phyloP scores from a whole-genome alignment of 129 eudicot species.

The Tagetes patula region DNA sequence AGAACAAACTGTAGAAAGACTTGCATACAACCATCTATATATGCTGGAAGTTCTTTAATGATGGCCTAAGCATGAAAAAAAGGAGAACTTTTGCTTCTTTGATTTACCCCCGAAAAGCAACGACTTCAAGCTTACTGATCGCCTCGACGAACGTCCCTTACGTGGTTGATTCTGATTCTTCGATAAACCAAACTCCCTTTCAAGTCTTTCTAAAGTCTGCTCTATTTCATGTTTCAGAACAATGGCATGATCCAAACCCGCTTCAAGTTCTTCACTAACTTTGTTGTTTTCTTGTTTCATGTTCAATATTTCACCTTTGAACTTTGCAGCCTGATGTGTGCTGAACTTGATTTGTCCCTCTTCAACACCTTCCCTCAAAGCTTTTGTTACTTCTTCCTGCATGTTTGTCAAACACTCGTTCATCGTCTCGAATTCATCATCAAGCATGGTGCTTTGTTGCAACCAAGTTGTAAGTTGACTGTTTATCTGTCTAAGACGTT shows the following conservation, averaged over 20 bases:
- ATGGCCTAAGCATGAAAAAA: slow-evolving; percentile 55
- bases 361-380: slow-evolving; percentile 20
- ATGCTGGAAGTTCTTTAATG: slow-evolving; percentile 27
- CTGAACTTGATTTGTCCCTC: slow-evolving; percentile 33
- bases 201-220: slow-evolving; percentile 53
- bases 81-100: slow-evolving; percentile 60
- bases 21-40: slow-evolving; percentile 29
- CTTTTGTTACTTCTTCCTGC: slow-evolving; percentile 53
- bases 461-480: slow-evolving; percentile 62
- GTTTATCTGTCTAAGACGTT: slow-evolving; percentile 58
- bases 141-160: slow-evolving; percentile 28
- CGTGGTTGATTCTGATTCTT: slow-evolving; percentile 33
- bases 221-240: slow-evolving; percentile 52
- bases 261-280: slow-evolving; percentile 71
- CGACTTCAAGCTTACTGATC: slow-evolving; percentile 48
- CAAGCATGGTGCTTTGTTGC: slow-evolving; percentile 49
- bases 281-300: slow-evolving; percentile 90
- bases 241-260: slow-evolving; percentile 57
- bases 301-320: slow-evolving; percentile 77
- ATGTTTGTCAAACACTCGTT: slow-evolving; percentile 50
- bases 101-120: slow-evolving; percentile 68
- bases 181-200: slow-evolving; percentile 48
- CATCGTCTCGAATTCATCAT: slow-evolving; percentile 60
- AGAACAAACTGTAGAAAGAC: slow-evolving; percentile 1
- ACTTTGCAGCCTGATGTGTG: slow-evolving; percentile 77